Conservation (phyloP, 805 yeast genomes). For the Brettanomyces anomalus region DNA sequence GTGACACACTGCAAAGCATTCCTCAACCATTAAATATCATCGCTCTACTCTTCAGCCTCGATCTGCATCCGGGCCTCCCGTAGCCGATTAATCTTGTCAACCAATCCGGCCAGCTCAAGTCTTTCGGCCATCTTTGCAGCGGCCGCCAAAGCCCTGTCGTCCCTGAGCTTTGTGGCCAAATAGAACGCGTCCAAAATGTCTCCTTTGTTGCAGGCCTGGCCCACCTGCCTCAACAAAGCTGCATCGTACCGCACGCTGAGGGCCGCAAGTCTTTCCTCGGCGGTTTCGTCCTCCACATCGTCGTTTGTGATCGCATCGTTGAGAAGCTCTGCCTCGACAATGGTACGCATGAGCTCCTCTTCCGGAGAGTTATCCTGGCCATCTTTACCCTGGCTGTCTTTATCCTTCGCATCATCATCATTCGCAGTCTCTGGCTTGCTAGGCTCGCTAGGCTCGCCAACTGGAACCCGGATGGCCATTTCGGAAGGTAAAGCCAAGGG, state of each 20-base stretch:
- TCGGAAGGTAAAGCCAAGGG: conserved; percentile 84
- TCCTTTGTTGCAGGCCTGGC: conserved; percentile 60
- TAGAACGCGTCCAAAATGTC: conserved; percentile 59
- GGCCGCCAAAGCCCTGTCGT: conserved; percentile 68
- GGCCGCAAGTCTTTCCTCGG: conserved; percentile 39
- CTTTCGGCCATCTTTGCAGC: conserved; percentile 81
- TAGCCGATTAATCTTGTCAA: conserved; percentile 43
- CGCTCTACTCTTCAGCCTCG: conserved; percentile 11
- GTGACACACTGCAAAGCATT: too few relatives aligned
- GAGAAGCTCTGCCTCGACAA: conserved; percentile 51
- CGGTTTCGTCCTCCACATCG: conserved; percentile 27
- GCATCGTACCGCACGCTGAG: conserved; percentile 61
- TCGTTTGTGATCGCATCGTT: conserved; percentile 43
- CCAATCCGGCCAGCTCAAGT: conserved; percentile 42
- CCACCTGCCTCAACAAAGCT: conserved; percentile 68
- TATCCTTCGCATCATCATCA: conserved; percentile 21
- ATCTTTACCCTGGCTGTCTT: conserved; percentile 21
- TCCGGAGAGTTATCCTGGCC: conserved; percentile 36
- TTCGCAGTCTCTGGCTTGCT: conserved; percentile 21
- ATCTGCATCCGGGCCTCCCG: conserved; percentile 40
- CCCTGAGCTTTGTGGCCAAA: conserved; percentile 58
- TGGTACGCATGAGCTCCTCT: conserved; percentile 54
- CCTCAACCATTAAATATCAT: too few relatives aligned
- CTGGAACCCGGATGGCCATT: conserved; percentile 61
- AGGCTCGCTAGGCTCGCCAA: conserved; percentile 22